A percentile compares a stretch with the other conserved stretches of the same genome.
Conservation (phyloP, 495 filamentous ascomycete genomes). For the Neurospora sp. region DNA sequence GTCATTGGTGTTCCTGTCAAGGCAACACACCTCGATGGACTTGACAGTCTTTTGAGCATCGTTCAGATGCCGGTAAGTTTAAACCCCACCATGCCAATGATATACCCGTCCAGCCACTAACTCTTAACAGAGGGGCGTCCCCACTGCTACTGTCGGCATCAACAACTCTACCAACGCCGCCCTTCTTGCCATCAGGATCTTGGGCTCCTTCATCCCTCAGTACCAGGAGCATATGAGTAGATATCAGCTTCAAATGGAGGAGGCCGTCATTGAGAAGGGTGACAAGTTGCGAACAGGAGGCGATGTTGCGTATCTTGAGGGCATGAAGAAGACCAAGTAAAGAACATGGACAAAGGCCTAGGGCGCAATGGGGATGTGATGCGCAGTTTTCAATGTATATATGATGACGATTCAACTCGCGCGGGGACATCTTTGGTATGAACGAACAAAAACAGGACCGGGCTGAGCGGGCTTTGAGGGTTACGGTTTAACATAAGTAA, state of each 20-base stretch:
- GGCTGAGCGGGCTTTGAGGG: not conserved
- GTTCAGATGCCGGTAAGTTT: conserved; percentile 71
- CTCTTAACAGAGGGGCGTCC: conserved; percentile 48
- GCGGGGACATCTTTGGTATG: not conserved
- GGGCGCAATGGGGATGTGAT: not conserved
- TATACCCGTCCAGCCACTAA: not conserved
- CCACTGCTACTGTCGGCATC: conserved; percentile 83
- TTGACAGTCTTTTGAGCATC: conserved; percentile 83
- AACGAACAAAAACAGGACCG: not conserved
- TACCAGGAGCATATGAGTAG: conserved; percentile 51
- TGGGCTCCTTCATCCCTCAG: conserved; percentile 56
- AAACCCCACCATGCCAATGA: conserved; percentile 3
- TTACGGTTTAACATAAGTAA: not conserved
- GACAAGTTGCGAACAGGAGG: conserved; percentile 56
- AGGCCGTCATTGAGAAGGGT: conserved; percentile 55
- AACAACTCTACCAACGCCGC: conserved; percentile 92
- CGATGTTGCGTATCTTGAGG: conserved; percentile 54
- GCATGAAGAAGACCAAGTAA: conserved; percentile 12
- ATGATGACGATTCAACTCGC: not conserved
- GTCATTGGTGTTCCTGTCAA: conserved; percentile 91
- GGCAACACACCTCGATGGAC: conserved; percentile 74
- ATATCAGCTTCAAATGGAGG: conserved; percentile 56
- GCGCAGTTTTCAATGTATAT: not conserved
- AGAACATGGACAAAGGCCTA: not conserved
- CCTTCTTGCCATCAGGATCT: conserved; percentile 73